Evolutionary conservation across 169 alveolate species (phyloP).

Genomic region (Plasmodium malariae): DNA sequence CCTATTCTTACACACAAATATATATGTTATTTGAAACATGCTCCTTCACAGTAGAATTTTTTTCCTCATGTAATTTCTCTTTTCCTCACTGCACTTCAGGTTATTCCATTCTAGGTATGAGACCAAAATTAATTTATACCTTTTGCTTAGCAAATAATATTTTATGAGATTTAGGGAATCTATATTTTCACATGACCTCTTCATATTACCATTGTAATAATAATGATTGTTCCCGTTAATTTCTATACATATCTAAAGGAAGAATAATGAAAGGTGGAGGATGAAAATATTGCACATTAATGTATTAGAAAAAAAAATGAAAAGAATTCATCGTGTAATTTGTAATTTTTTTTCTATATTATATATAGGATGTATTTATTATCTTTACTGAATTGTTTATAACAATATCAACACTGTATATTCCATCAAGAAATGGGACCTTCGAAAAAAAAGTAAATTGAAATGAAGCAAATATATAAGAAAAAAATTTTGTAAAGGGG

Average conservation of each 20-base stretch:
- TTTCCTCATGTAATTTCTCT: conserved; percentile 37
- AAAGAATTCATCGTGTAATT: neutral
- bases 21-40: too few species aligned
- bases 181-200: conserved; percentile 42
- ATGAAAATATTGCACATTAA: neutral
- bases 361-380: too few species aligned
- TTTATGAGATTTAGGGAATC: conserved; percentile 52
- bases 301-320: neutral
- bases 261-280: neutral
- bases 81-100: conserved; percentile 16
- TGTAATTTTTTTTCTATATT: too few species aligned
- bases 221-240: conserved; percentile 66
- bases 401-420: conserved; percentile 64
- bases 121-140: conserved; percentile 37
- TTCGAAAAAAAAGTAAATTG: neutral
- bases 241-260: conserved; percentile 45
- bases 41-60: too few species aligned
- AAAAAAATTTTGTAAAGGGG: neutral
- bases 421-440: conserved; percentile 76
- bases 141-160: conserved; percentile 65
- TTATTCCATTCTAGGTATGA: conserved; percentile 50
- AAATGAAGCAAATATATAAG: neutral
- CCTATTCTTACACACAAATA: too few species aligned
- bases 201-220: conserved; percentile 43
- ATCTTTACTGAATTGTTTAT: conserved; percentile 46